Base-by-base conservation (phyloP, 306 rosid genomes). In the Lathyrus tuberosus region DNA sequence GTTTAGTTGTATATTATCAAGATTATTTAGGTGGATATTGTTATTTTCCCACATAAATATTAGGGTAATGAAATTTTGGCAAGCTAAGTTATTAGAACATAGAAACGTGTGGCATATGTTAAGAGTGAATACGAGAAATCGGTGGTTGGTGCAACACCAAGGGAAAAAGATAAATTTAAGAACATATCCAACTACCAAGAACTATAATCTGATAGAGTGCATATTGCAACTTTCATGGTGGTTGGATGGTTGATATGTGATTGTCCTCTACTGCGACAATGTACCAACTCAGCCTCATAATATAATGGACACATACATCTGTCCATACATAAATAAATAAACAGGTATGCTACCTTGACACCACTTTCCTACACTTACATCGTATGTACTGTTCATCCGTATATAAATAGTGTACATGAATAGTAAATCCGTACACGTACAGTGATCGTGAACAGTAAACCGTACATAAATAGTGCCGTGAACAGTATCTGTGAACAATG, bases 221-320 rank as follows among this genome's bases (percentile, higher is more conserved):
- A 12, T 26, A 13, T 31, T 59, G 74, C 70, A 67, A 67, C 77
- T 73, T 60, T 72, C 78, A 65, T 31, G 82, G 78, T 78, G 60
- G 82, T 78, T 72, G 82, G 71, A 72, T 72, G 73, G 82, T 78
- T 78, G 37, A 59, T 48, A 67, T 51, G 47, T 78, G 46, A 63
- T 47, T 78, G 73, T 78, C 81, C 43, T 31, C 69, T 71, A 17
- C 56, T 76, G 69, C 72, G 61, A 71, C 69, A 33, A 52, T 16
- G 17, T 74, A 56, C 40, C 74, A 44, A 60, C 75, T 40, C 48
- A 22, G 15, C 5, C 57, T 60, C 15, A 75, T 48, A 35, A 35
- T 17, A 67, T 24, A 20, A 20, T 20, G 22, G n/a, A n/a, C n/a
- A n/a, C n/a, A n/a, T n/a, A n/a, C n/a, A n/a, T n/a, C n/a, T n/a